Evolutionary conservation across 1,284 basidiomycete species (phyloP), one percentile per base, ranked within the genome.

Genomic region (Polyporus tsugae): DNA sequence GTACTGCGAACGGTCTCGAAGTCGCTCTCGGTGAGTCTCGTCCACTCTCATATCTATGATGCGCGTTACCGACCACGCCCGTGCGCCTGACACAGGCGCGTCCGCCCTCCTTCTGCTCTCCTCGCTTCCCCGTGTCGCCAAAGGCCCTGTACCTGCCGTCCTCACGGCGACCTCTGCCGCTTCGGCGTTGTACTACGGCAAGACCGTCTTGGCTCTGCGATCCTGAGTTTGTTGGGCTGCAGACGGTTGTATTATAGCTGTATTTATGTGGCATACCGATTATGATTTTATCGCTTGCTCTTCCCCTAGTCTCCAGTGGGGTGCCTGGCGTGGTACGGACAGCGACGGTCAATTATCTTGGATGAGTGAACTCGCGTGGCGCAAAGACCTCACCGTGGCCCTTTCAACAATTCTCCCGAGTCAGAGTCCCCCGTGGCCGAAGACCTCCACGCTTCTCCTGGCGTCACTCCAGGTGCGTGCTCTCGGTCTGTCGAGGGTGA

Each of bases 61-160:
- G 73, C 7, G n/a, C 59, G 35, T 42, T 58, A 35, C 38, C 61
- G 33, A 55, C 41, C 33, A 53, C 35, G 58, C 17, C 2, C 22
- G 11, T 49, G n/a, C 49, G 6, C 38, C 35, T 66, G 15, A 10
- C 52, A 53, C 76, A 91, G 94, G 90, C 75, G 93, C 94, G 0
- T 95, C 93, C 64, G 90, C 91, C 10, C 70, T 96, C 4, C 84
- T 96, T 38, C 81, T 96, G 64, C 80, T 93, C n/a, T 94, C 93
- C 10, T 95, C 93, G 2, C 78, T 91, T 46, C 94, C 95, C 1
- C 88, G 95, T 46, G 81, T 88, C 65, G 76, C 85, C 41, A 95
- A 94, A 78, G 94, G 93, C 0, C 94, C 94, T 1, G 86, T 95
- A 0, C 94, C 94, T 2, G 83, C 84, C n/a, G 77, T 88, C 36